phyloP scores from a whole-genome alignment of 2,329 filamentous ascomycete species.

The Trichoderma lentiforme region DNA sequence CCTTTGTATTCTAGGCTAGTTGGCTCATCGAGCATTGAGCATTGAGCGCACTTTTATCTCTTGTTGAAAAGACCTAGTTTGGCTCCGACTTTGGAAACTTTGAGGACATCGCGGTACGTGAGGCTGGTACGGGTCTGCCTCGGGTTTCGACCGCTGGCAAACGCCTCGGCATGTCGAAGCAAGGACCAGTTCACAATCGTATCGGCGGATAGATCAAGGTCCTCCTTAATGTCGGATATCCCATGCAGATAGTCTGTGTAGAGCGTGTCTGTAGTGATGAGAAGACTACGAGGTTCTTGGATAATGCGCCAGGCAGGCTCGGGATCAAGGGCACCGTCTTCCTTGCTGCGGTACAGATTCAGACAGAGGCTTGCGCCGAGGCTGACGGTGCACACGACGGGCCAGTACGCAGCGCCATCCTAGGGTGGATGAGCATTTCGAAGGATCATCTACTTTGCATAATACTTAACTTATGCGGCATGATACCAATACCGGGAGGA shows the following conservation, averaged over 20 bases:
- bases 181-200: conserved; percentile 73
- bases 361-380: conserved; percentile 75
- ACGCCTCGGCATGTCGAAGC: conserved; percentile 48
- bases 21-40: not conserved
- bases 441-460: conserved; percentile 17
- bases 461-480: conserved; percentile 73
- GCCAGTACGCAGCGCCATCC: conserved; percentile 83
- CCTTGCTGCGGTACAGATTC: conserved; percentile 66
- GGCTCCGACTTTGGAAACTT: conserved; percentile 69
- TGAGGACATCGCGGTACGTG: conserved; percentile 82
- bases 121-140: conserved; percentile 66
- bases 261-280: conserved; percentile 66
- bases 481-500: conserved; percentile 82
- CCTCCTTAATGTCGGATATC: conserved; percentile 63
- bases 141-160: conserved; percentile 51
- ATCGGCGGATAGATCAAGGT: conserved; percentile 58
- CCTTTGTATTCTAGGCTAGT: conserved; percentile 54
- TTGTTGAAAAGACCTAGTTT: conserved; percentile 56
- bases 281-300: conserved; percentile 78
- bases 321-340: conserved; percentile 54
- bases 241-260: conserved; percentile 74
- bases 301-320: conserved; percentile 59
- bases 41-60: conserved; percentile 28
- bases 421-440: conserved; percentile 35
- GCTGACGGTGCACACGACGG: conserved; percentile 87